Evolutionary conservation across 2,329 filamentous ascomycete species (phyloP).

Genomic region (Colletotrichum kahawae): DNA sequence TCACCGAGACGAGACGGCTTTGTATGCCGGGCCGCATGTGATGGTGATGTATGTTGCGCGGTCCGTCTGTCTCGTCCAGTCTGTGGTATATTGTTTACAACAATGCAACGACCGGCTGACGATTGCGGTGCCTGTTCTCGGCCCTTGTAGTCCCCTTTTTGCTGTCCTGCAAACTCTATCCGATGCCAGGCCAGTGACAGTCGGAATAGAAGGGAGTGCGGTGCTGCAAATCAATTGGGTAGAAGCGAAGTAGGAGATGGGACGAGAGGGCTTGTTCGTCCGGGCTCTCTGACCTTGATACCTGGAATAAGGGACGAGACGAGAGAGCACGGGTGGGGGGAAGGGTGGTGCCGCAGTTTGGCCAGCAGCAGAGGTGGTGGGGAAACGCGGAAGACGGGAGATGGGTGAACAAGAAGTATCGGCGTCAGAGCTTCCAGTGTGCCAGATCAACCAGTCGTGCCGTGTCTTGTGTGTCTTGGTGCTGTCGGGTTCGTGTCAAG

Average conservation of each 20-base stretch:
- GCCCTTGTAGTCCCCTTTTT: neutral
- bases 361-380: slow-evolving; percentile 7
- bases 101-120: neutral
- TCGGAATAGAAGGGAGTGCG: neutral
- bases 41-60: neutral
- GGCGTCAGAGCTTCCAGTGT: neutral
- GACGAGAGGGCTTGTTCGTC: slow-evolving; percentile 18
- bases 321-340: neutral
- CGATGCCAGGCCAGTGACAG: slow-evolving; percentile 7
- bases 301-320: neutral
- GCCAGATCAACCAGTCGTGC: neutral
- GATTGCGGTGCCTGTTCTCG: neutral
- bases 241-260: slow-evolving; percentile 9
- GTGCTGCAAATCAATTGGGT: neutral
- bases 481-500: neutral
- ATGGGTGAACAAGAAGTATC: slow-evolving; percentile 13
- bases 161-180: neutral
- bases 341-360: neutral
- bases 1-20: neutral
- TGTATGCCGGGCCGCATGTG: neutral
- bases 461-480: neutral
- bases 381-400: slow-evolving; percentile 7
- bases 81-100: slow-evolving; percentile 14
- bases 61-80: slow-evolving; percentile 5
- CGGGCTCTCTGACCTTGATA: slow-evolving; percentile 12